Evolutionary conservation across 495 filamentous ascomycete species (phyloP).

Genomic region (Penicillium ochrochloron): DNA sequence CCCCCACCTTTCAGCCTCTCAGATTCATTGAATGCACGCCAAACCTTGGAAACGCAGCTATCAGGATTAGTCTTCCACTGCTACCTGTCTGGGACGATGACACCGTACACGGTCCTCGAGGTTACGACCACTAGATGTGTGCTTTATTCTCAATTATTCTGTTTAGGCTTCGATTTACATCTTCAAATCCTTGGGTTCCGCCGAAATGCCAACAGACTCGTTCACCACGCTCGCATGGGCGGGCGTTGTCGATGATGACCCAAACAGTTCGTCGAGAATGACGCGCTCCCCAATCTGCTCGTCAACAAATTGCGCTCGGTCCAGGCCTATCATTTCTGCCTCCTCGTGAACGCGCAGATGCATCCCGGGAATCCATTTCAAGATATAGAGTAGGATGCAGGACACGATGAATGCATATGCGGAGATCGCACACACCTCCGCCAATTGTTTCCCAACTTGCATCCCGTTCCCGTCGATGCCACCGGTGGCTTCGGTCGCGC

Average conservation of each 20-base stretch:
- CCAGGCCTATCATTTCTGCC: constrained; percentile 60
- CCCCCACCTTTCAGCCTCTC: constrained; percentile 29
- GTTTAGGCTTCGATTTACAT: constrained; percentile 4
- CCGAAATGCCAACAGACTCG: constrained; percentile 17
- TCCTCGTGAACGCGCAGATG: constrained; percentile 59
- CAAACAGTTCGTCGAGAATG: constrained; percentile 31
- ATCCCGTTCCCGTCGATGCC: constrained; percentile 62
- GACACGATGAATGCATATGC: constrained; percentile 60
- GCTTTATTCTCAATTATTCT: constrained; percentile 1
- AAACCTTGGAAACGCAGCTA: constrained; percentile 11
- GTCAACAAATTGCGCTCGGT: constrained; percentile 61
- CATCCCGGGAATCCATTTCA: constrained; percentile 65
- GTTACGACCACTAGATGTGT: background rate
- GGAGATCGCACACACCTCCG: constrained; percentile 61
- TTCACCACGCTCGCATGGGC: constrained; percentile 19
- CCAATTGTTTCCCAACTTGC: constrained; percentile 63
- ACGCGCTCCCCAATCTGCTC: constrained; percentile 60
- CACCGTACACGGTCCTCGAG: constrained; percentile 17
- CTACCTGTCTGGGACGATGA: constrained; percentile 17
- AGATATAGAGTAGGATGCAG: constrained; percentile 55
- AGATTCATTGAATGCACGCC: constrained; percentile 15
- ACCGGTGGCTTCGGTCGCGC: constrained; percentile 51
- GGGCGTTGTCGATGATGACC: constrained; percentile 30
- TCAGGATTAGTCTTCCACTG: constrained; percentile 14
- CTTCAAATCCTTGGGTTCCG: constrained; percentile 21